These are phyloP conservation scores for Citrus trifoliata DNA, from an alignment of 345 rosid species.

Conservation along the genomic window DNA sequence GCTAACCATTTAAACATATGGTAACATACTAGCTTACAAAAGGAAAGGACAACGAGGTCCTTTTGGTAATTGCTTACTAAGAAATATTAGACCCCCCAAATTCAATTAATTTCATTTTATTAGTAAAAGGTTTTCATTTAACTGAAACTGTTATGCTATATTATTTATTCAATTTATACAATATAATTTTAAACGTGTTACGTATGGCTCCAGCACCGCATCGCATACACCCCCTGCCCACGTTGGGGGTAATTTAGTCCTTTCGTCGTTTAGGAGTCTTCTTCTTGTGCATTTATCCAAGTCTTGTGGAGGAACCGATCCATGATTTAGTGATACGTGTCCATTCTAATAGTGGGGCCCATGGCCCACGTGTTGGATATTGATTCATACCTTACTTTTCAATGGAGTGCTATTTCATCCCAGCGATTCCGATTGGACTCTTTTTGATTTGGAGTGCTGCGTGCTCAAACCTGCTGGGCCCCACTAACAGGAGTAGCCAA, in stretches of 20 bases:
- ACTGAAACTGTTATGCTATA: no score
- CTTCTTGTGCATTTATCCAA: not conserved
- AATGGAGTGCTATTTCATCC: slow-evolving; percentile 1
- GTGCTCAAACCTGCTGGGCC: not conserved
- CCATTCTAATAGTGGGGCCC: not conserved
- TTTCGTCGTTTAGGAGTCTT: not conserved
- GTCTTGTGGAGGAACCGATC: not conserved
- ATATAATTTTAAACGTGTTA: no score
- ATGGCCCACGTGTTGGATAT: not conserved
- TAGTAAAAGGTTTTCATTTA: no score
- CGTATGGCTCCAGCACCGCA: no score
- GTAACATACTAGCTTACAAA: no score
- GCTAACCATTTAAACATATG: no score
- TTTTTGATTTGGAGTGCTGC: not conserved
- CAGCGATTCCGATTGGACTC: not conserved
- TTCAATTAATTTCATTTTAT: no score
- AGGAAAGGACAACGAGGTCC: no score
- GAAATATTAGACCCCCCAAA: no score
- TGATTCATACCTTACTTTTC: not conserved
- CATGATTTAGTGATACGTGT: not conserved
- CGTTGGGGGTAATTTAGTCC: not conserved
- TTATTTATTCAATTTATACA: no score
- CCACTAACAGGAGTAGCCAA: not conserved
- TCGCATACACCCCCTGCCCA: not conserved
- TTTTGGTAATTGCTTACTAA: no score